phyloP scores from a whole-genome alignment of 2,329 filamentous ascomycete species.

The Lecanicillium sp. region DNA sequence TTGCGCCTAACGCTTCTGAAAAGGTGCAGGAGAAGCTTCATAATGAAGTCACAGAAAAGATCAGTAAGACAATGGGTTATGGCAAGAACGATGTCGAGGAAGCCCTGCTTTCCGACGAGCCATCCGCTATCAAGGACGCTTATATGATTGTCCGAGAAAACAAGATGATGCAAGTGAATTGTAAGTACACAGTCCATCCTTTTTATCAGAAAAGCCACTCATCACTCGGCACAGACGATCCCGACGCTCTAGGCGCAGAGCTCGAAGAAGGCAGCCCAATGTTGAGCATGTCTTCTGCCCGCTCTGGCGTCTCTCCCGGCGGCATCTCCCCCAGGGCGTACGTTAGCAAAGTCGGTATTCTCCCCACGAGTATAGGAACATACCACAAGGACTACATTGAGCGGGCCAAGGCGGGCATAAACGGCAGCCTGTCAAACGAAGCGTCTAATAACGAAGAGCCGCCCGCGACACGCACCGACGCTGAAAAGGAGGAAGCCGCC shows the following conservation, averaged over 20 bases:
- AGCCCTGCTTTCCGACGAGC: constrained; percentile 82
- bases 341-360: constrained; percentile 79
- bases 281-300: constrained; percentile 44
- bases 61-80: constrained; percentile 97
- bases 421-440: constrained; percentile 32
- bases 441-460: constrained; percentile 39
- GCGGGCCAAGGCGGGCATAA: constrained; percentile 48
- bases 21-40: constrained; percentile 85
- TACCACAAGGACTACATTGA: constrained; percentile 91
- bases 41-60: constrained; percentile 85
- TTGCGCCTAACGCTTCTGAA: constrained; percentile 69
- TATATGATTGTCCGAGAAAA: constrained; percentile 98
- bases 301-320: constrained; percentile 43
- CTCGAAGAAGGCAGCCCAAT: constrained; percentile 38
- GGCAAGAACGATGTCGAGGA: constrained; percentile 92
- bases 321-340: constrained; percentile 45
- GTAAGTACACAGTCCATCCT: constrained; percentile 49
- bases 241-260: constrained; percentile 25
- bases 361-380: constrained; percentile 82
- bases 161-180: constrained; percentile 90
- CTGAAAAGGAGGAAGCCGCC: constrained; percentile 74
- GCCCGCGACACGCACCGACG: constrained; percentile 47
- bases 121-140: constrained; percentile 96
- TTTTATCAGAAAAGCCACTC: constrained; percentile 10
- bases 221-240: constrained; percentile 22